A percentile compares a stretch with the other conserved stretches of the same genome.
phyloP scores from a whole-genome alignment of 2,329 filamentous ascomycete genomes.

The Didymella sp. region DNA sequence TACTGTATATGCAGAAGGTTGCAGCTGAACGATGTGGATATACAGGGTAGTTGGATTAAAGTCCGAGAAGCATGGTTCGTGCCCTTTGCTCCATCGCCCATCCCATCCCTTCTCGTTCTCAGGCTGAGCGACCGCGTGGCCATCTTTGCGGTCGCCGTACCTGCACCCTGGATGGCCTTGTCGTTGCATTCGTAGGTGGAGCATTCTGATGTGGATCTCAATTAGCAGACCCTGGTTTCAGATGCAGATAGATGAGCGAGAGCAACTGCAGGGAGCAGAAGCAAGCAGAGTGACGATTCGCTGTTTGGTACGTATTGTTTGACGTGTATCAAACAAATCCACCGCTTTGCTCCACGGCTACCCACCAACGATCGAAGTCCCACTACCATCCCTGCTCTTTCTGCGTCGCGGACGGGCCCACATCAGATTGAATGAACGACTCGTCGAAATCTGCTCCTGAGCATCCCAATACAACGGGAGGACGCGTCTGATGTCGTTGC shows the following conservation, averaged over 20 bases:
- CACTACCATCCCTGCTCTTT: background rate
- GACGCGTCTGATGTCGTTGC: slow-evolving; percentile 1
- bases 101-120: background rate
- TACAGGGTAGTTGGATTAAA: background rate
- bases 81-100: background rate
- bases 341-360: too few relatives aligned
- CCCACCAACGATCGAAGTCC: too few relatives aligned
- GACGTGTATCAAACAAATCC: background rate
- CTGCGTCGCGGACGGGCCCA: background rate
- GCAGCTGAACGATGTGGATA: background rate
- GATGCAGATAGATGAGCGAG: slow-evolving; percentile 13
- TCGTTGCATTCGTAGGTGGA: slow-evolving; percentile 3
- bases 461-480: background rate
- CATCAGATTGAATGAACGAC: background rate
- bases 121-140: background rate
- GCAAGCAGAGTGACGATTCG: background rate
- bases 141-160: background rate
- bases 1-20: background rate
- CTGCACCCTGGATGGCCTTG: background rate
- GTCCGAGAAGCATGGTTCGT: background rate
- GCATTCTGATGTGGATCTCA: slow-evolving; percentile 11
- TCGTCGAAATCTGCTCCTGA: background rate
- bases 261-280: background rate
- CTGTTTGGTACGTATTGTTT: background rate
- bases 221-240: slow-evolving; percentile 15